Evolutionary conservation across 202 grass and related monocot species (phyloP).

Genomic region (Zizania palustris): DNA sequence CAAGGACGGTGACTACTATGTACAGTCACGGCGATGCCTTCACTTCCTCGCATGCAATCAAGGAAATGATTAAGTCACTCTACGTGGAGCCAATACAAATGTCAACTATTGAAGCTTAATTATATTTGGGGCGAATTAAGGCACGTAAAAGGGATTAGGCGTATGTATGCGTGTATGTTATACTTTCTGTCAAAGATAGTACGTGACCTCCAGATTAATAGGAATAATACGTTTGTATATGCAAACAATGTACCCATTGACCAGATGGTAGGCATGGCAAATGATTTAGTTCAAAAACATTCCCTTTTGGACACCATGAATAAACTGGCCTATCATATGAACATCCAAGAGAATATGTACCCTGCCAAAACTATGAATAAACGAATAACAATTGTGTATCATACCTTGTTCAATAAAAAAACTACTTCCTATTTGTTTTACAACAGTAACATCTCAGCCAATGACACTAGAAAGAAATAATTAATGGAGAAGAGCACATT

Average conservation of each 20-base stretch:
- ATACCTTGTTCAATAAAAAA: constrained; percentile 28
- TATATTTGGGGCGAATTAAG: too few relatives aligned
- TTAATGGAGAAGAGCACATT: too few relatives aligned
- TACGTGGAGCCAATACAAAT: constrained; percentile 35
- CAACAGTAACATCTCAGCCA: constrained; percentile 41
- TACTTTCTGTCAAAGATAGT: too few relatives aligned
- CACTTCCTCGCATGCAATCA: constrained; percentile 38
- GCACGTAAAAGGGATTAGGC: too few relatives aligned
- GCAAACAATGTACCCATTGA: background rate
- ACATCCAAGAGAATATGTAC: constrained; percentile 29
- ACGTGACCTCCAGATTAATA: too few relatives aligned
- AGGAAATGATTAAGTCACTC: constrained; percentile 19
- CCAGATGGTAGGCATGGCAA: background rate
- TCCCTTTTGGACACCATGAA: constrained; percentile 7
- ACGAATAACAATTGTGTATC: constrained; percentile 48
- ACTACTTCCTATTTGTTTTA: constrained; percentile 55
- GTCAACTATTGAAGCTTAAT: background rate
- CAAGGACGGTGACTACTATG: constrained; percentile 30
- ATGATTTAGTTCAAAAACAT: background rate
- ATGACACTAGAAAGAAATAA: too few relatives aligned
- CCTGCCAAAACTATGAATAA: constrained; percentile 44
- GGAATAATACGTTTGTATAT: background rate
- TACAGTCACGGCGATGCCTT: constrained; percentile 22
- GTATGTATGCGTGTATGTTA: too few relatives aligned
- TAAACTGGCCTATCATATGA: constrained; percentile 26